Percentiles rank a stretch among this genome's conserved stretches.
phyloP scores from a whole-genome alignment of 2,329 filamentous ascomycete genomes.

The Ceratocystis papillata region DNA sequence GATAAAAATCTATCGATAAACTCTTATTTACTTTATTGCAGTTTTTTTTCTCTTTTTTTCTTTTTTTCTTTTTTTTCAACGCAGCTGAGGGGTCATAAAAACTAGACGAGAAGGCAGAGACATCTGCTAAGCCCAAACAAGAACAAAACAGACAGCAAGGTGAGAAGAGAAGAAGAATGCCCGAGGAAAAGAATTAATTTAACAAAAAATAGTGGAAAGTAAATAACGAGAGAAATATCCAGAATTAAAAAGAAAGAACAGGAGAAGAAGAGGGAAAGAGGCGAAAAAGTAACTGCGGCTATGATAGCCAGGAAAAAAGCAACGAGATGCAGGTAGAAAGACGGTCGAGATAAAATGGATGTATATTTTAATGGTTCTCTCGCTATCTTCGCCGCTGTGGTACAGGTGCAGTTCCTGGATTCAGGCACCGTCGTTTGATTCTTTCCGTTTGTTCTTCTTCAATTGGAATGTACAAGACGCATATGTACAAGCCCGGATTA shows the following conservation, averaged over 20 bases:
- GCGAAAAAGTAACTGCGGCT: not conserved
- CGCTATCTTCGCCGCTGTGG: no score
- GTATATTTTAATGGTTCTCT: not conserved
- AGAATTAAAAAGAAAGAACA: not conserved
- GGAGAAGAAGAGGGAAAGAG: not conserved
- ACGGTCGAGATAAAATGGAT: not conserved
- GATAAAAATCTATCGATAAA: not conserved
- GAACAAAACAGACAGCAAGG: not conserved
- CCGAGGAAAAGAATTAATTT: not conserved
- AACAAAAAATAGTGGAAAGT: not conserved
- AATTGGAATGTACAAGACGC: conserved; percentile 1
- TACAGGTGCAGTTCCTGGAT: conserved; percentile 1
- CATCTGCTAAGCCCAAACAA: conserved; percentile 19
- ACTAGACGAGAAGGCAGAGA: conserved; percentile 20
- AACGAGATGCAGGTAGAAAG: not conserved
- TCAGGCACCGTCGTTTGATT: not conserved
- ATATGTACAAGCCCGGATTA: not conserved
- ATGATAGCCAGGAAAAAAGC: not conserved
- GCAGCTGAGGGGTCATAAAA: conserved; percentile 11
- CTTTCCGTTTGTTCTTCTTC: not conserved
- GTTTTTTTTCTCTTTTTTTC: no score
- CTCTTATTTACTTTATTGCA: no score
- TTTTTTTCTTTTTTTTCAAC: not conserved
- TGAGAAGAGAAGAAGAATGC: not conserved
- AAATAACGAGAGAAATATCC: not conserved